Conservation (phyloP, 768 basidiomycete species). For the Xanthoconium stramineum region DNA sequence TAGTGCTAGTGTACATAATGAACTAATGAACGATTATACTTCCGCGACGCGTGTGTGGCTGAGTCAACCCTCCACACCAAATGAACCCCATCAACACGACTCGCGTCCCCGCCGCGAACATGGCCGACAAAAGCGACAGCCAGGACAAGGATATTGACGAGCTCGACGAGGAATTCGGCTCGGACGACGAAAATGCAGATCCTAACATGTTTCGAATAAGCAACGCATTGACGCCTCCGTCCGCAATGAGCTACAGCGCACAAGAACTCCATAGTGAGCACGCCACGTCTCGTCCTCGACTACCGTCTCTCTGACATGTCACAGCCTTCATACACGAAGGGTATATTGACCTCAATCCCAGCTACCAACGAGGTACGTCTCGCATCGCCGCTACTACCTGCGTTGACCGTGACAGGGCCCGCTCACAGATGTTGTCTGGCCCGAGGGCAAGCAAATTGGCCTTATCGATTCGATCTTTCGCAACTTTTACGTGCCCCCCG, state of each 20-base stretch:
- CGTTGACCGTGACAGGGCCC: conserved; percentile 1
- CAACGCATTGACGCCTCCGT: conserved; percentile 40
- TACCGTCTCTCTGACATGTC: neutral
- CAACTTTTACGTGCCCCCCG: conserved; percentile 52
- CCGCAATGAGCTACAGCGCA: conserved; percentile 42
- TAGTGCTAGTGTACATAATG: neutral
- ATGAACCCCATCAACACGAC: neutral
- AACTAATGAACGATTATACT: neutral
- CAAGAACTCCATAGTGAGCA: conserved; percentile 45
- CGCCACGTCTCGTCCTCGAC: neutral
- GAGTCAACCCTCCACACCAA: neutral
- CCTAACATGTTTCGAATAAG: conserved; percentile 43
- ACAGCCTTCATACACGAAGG: conserved; percentile 67
- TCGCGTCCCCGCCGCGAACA: conserved; percentile 5
- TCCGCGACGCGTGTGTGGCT: conserved; percentile 18
- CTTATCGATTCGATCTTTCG: conserved; percentile 51
- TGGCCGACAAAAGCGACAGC: conserved; percentile 17
- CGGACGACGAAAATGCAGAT: conserved; percentile 38
- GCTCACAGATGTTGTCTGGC: conserved; percentile 70
- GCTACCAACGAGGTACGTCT: conserved; percentile 65
- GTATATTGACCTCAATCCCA: conserved; percentile 63
- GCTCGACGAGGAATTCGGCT: conserved; percentile 42
- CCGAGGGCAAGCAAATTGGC: conserved; percentile 58
- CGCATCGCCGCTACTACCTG: neutral
- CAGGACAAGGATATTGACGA: conserved; percentile 45